These are phyloP conservation scores for Rhododendron ferrugineum DNA, from an alignment of 148 eudicot species.

Conservation along the genomic window DNA sequence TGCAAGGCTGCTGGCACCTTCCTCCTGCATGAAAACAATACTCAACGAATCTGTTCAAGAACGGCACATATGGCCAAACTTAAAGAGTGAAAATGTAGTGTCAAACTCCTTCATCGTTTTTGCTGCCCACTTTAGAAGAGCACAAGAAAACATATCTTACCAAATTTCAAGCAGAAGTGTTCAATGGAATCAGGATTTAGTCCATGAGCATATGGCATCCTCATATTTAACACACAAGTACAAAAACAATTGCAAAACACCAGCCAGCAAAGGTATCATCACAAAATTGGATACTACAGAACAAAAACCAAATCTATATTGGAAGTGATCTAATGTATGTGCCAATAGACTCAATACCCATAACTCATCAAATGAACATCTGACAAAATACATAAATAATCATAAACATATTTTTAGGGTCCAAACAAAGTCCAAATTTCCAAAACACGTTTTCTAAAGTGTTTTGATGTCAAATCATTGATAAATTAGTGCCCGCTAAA, in stretches of 20 bases:
- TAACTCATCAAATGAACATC: too few species aligned
- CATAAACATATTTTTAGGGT: neutral
- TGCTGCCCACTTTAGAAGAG: neutral
- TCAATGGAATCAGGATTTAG: neutral
- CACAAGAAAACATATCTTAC: neutral
- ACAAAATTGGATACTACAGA: neutral
- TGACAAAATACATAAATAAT: neutral
- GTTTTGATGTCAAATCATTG: neutral
- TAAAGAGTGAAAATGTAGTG: neutral
- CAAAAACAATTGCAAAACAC: neutral
- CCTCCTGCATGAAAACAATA: conserved; percentile 54
- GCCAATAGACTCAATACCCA: neutral
- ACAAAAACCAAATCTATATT: too few species aligned
- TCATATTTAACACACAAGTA: neutral
- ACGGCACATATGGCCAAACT: neutral
- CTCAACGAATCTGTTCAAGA: neutral
- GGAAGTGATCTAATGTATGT: neutral
- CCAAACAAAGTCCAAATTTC: conserved; percentile 1
- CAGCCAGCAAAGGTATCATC: neutral
- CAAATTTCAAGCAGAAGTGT: neutral
- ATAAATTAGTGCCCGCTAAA: neutral
- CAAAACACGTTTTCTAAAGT: neutral
- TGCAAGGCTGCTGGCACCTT: conserved; percentile 96
- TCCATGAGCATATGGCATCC: neutral
- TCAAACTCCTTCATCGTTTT: neutral